Conservation (phyloP, 371 early-diverging fungal genomes). For the Mucor piriformis region DNA sequence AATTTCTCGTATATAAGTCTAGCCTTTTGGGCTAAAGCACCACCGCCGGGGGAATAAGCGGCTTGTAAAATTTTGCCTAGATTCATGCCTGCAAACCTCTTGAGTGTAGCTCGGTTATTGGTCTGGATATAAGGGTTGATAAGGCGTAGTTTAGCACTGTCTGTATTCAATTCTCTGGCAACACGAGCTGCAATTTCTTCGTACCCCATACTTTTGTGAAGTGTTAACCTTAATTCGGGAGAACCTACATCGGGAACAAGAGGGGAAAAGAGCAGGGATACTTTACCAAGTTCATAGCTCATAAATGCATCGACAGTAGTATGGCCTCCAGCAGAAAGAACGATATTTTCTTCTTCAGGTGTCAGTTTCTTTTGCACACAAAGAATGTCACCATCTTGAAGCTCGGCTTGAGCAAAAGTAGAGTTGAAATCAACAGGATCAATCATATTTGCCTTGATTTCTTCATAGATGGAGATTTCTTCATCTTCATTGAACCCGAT, state of each 20-base stretch:
- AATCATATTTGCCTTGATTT: constrained; percentile 91
- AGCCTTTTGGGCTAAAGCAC: constrained; percentile 1
- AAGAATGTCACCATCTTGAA: constrained; percentile 92
- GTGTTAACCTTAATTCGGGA: constrained; percentile 26
- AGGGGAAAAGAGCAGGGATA: constrained; percentile 72
- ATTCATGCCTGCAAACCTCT: constrained; percentile 29
- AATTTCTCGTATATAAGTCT: constrained; percentile 80
- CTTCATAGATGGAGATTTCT: constrained; percentile 77
- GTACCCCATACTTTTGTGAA: constrained; percentile 30
- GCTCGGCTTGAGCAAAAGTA: constrained; percentile 77
- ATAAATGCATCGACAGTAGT: constrained; percentile 71
- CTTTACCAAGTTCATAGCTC: constrained; percentile 70
- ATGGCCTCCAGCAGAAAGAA: constrained; percentile 31
- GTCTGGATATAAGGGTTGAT: constrained; percentile 24
- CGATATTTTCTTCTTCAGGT: constrained; percentile 52
- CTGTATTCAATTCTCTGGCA: constrained; percentile 25
- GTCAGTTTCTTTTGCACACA: constrained; percentile 71
- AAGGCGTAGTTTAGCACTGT: constrained; percentile 39
- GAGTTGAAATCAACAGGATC: constrained; percentile 66
- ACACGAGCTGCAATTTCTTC: constrained; percentile 26
- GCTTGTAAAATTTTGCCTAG: constrained; percentile 26
- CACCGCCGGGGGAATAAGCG: background rate
- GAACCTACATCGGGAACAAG: constrained; percentile 9
- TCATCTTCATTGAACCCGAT: constrained; percentile 57
- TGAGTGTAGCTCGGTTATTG: constrained; percentile 12